Conservation (phyloP, 805 yeast genomes). For the Cyberlindnera lachancei region DNA sequence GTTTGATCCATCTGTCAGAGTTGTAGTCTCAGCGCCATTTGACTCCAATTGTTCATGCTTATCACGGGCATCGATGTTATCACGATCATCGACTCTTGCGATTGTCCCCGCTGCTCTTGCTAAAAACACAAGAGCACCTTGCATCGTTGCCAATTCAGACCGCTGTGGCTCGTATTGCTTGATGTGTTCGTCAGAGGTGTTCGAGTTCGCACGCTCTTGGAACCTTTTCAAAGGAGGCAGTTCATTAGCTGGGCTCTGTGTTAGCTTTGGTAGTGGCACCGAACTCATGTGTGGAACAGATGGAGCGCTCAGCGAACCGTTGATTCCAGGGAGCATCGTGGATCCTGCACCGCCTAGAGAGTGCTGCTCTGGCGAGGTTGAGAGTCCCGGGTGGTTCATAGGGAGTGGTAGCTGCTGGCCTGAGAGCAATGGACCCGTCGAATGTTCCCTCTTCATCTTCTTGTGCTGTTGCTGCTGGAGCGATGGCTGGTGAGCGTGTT, state of each 20-base stretch:
- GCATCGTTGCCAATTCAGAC: slow-evolving; percentile 29
- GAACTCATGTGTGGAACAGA: neutral
- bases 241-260: neutral
- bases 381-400: neutral
- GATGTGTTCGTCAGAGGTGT: slow-evolving; percentile 10
- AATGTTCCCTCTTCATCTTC: slow-evolving; percentile 21
- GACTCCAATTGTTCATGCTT: slow-evolving; percentile 41
- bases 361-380: slow-evolving; percentile 8
- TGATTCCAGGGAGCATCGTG: neutral
- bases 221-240: slow-evolving; percentile 1
- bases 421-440: neutral
- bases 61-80: slow-evolving; percentile 45
- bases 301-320: neutral
- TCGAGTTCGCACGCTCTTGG: slow-evolving; percentile 9
- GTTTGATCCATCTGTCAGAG: slow-evolving; percentile 2
- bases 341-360: neutral
- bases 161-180: slow-evolving; percentile 13
- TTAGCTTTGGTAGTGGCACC: neutral
- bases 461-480: slow-evolving; percentile 6
- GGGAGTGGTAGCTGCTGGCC: slow-evolving; percentile 5
- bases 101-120: slow-evolving; percentile 78
- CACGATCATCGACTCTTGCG: slow-evolving; percentile 61
- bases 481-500: no score
- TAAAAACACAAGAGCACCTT: slow-evolving; percentile 61
- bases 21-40: slow-evolving; percentile 11